A percentile compares a stretch with the other conserved stretches of the same genome.
Conservation (phyloP, 2,329 filamentous ascomycete species). For the Arthroderma sp. region DNA sequence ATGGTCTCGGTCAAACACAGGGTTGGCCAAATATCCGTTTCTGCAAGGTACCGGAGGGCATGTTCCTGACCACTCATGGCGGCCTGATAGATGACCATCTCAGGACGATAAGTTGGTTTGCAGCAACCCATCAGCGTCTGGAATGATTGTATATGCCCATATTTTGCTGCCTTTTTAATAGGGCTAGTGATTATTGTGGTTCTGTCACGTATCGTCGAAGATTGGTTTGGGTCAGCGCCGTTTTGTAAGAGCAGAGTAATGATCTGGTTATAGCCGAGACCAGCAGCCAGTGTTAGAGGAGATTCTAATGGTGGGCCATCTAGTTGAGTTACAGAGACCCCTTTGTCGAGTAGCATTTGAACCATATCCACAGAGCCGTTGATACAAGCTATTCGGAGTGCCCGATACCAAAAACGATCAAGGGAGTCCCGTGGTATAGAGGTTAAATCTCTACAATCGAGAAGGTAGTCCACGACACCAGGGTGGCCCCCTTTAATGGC, state of each 20-base stretch:
- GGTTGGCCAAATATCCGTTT: no score
- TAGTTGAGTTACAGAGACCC: neutral
- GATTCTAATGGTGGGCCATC: neutral
- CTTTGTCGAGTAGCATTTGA: neutral
- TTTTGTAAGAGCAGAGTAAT: neutral
- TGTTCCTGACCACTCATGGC: slow-evolving; percentile 5
- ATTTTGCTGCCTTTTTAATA: neutral
- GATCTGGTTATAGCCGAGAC: neutral
- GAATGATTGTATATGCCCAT: neutral
- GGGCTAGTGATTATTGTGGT: no score
- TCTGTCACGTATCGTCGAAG: neutral
- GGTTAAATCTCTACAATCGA: neutral
- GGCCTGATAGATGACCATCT: neutral
- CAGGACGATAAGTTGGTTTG: neutral
- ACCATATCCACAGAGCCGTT: neutral
- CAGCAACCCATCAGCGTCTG: slow-evolving; percentile 5
- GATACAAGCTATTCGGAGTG: neutral
- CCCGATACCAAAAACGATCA: neutral
- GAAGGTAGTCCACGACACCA: neutral
- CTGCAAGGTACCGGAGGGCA: slow-evolving; percentile 2
- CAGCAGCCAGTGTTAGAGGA: neutral
- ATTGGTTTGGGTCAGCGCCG: neutral
- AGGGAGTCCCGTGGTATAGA: neutral
- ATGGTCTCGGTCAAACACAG: no score
- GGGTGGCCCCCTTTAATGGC: neutral